Conservation (phyloP, 192 early-diverging fungal genomes). For the Coemansia sp. region DNA sequence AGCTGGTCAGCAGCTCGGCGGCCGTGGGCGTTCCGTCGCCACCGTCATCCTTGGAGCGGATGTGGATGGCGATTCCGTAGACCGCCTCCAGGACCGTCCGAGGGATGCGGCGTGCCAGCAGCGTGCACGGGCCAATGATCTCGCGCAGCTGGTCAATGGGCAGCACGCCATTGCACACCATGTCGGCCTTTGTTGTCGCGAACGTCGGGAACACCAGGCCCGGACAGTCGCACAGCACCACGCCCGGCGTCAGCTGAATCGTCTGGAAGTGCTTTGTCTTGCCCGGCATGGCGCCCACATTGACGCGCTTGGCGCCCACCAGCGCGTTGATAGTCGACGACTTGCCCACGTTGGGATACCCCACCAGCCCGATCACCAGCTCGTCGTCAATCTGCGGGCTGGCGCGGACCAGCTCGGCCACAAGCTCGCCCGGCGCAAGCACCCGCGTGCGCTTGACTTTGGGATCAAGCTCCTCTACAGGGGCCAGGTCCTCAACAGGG, state of each 20-base stretch:
- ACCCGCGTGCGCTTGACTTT: conserved; percentile 55
- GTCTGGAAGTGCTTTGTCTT: conserved; percentile 99
- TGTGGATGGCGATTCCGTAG: conserved; percentile 88
- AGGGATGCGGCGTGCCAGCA: conserved; percentile 81
- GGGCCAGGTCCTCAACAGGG: conserved; percentile 29
- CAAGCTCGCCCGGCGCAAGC: conserved; percentile 60
- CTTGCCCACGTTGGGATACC: conserved; percentile 99
- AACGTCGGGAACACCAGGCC: conserved; percentile 99
- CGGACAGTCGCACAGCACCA: conserved; percentile 97
- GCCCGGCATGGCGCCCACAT: conserved; percentile 94
- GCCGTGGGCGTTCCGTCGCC: conserved; percentile 73
- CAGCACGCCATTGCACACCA: conserved; percentile 97
- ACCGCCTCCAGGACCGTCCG: conserved; percentile 79
- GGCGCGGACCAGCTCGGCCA: conserved; percentile 54
- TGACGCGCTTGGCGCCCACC: conserved; percentile 87
- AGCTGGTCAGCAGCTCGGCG: conserved; percentile 84
- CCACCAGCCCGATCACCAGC: conserved; percentile 90
- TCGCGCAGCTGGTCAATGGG: conserved; percentile 98
- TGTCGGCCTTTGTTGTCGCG: conserved; percentile 96
- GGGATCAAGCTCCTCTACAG: conserved; percentile 20
- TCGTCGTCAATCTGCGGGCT: conserved; percentile 51
- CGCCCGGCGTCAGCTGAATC: conserved; percentile 76
- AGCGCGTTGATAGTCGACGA: conserved; percentile 97
- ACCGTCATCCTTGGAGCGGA: conserved; percentile 67
- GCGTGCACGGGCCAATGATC: conserved; percentile 75